Base-by-base conservation (phyloP, 2,329 filamentous ascomycete genomes). In the Truncatella angustata region DNA sequence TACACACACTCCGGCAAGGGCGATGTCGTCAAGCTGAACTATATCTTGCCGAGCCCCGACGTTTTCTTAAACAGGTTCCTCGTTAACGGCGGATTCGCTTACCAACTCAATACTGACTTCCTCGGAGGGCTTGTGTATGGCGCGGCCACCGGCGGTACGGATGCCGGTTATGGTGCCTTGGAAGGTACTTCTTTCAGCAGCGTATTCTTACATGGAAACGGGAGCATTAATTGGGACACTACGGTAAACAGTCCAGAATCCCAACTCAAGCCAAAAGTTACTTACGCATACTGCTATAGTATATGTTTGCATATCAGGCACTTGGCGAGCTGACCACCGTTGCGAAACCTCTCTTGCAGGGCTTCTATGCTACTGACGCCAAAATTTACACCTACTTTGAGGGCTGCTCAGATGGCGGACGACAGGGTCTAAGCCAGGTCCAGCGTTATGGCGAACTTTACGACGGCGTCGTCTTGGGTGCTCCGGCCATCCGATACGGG, bases 1-100 rank as follows among this genome's bases (percentile, higher is more conserved):
- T 49, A 49, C 23, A 24, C 23, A 10, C 46, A 49, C 46, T 37
- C 46, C 28, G 46, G 46, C 32, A 23, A 18, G 21, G n/a, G 11
- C 46, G 46, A 49, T n/a, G 60, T 56, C 16, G 64, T 72, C 3
- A 49, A 49, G 20, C 46, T 49, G 32, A 37, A 39, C 32, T 49
- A 49, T 28, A 16, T 37, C 32, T 18, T 49, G 18, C 46, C 46
- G 20, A 49, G 46, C 34, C 46, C 46, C 23, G 62, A 64, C 18
- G 64, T 66, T 34, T 77, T 72, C 60, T 58, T 73, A 58, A 74
- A 72, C 58, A 71, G 46, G 20, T 49, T 37, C 14, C 46, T 49
- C 4, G 32, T 39, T 18, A 49, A 21, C 3, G 46, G 46, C 35
- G 46, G 46, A 5, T 37, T 26, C 18, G 46, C 32, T 6, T 39